Conservation (phyloP, 2,329 filamentous ascomycete genomes). For the Aspergillus latus region DNA sequence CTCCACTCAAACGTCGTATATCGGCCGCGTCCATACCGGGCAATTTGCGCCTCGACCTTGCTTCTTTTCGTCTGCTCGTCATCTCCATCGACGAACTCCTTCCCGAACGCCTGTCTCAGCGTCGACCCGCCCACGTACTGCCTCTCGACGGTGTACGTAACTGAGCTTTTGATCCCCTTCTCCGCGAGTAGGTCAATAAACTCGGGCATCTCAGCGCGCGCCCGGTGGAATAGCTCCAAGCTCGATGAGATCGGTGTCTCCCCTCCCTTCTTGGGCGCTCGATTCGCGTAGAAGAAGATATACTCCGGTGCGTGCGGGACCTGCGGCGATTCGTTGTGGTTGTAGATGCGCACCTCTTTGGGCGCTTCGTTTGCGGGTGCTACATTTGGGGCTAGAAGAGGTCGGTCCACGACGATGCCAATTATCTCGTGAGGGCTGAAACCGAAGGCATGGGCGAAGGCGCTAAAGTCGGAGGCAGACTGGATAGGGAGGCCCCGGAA, state of each 20-base stretch:
- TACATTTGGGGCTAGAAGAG: conserved; percentile 46
- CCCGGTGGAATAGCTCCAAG: conserved; percentile 48
- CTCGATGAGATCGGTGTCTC: conserved; percentile 53
- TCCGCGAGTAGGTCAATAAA: conserved; percentile 46
- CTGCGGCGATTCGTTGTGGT: conserved; percentile 54
- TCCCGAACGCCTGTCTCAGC: conserved; percentile 49
- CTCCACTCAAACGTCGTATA: conserved; percentile 52
- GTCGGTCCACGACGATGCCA: conserved; percentile 51
- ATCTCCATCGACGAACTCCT: conserved; percentile 47
- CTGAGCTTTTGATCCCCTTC: conserved; percentile 47
- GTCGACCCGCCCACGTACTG: conserved; percentile 52
- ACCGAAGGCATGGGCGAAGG: conserved; percentile 52
- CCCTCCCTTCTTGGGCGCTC: conserved; percentile 36
- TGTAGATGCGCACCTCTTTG: conserved; percentile 51
- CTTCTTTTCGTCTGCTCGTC: conserved; percentile 41
- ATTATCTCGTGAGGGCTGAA: conserved; percentile 53
- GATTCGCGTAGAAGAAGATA: conserved; percentile 52
- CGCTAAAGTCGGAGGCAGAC: conserved; percentile 48
- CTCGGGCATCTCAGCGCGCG: conserved; percentile 48
- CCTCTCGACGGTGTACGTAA: conserved; percentile 45
- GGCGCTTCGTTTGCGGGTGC: conserved; percentile 52
- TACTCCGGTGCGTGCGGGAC: conserved; percentile 54
- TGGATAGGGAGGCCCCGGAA: conserved; percentile 50
- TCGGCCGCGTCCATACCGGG: conserved; percentile 46
- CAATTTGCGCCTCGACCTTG: conserved; percentile 53